Evolutionary conservation across 306 rosid genomes (phyloP).

Genomic region (Sindora glabra): DNA sequence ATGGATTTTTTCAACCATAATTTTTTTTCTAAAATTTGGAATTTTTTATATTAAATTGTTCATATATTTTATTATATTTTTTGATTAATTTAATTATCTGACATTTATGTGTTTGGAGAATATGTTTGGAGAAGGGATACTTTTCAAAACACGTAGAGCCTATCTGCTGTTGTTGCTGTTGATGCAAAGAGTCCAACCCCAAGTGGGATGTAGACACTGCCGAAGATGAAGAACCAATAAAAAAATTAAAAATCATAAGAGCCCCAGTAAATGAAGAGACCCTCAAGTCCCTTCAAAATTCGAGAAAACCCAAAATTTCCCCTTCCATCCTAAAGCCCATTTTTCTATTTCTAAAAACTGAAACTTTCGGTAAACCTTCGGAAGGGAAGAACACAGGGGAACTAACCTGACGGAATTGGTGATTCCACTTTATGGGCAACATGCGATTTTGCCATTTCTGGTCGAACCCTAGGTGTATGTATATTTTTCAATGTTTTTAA

Average conservation of each 20-base stretch:
- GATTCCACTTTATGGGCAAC: constrained; percentile 37
- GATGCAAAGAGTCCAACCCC: constrained; percentile 78
- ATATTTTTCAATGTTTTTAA: too few species aligned
- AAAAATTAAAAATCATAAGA: neutral
- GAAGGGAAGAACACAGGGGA: constrained; percentile 10
- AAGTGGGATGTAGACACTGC: constrained; percentile 78
- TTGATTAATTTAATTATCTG: too few species aligned
- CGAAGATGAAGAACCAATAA: constrained; percentile 76
- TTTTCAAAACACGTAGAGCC: too few species aligned
- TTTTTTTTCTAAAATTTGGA: too few species aligned
- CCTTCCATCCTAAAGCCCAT: constrained; percentile 53
- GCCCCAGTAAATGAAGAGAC: constrained; percentile 24
- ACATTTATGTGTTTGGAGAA: too few species aligned
- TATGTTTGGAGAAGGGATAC: too few species aligned
- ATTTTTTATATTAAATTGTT: too few species aligned
- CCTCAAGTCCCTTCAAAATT: constrained; percentile 38
- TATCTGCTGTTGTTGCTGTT: constrained; percentile 61
- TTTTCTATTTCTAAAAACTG: constrained; percentile 41
- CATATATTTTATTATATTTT: too few species aligned
- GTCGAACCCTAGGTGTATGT: constrained; percentile 77
- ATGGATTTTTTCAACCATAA: too few species aligned
- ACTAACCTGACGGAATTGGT: constrained; percentile 52
- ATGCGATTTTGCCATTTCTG: constrained; percentile 41
- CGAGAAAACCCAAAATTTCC: constrained; percentile 29
- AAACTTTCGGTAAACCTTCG: constrained; percentile 37